Evolutionary conservation across 202 grass and related monocot species (phyloP).

Genomic region (Setaria italica): DNA sequence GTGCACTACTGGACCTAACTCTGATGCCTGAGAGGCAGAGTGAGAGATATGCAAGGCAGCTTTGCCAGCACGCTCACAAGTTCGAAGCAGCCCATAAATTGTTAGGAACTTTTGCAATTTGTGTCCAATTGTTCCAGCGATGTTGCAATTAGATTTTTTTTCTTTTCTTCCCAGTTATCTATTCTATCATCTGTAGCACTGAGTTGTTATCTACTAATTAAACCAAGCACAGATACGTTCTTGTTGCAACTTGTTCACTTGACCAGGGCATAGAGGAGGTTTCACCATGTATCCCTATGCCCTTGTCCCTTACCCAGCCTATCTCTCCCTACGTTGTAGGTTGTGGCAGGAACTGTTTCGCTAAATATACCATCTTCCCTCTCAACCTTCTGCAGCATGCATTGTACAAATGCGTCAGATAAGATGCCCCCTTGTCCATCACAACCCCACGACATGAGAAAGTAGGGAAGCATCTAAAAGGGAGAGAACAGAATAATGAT

Average conservation of each 20-base stretch:
- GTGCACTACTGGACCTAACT: background rate
- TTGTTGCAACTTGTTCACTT: background rate
- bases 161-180: background rate
- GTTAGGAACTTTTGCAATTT: background rate
- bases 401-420: no score
- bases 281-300: no score
- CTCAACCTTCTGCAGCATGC: no score
- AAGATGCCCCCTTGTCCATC: no score
- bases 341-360: no score
- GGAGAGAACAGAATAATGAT: slow-evolving; percentile 3
- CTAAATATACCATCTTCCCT: no score
- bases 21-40: background rate
- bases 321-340: no score
- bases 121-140: background rate
- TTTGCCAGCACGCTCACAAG: background rate
- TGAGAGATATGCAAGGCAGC: background rate
- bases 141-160: background rate
- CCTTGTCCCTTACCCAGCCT: no score
- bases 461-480: background rate
- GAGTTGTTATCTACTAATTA: background rate
- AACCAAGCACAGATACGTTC: background rate
- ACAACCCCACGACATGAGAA: no score
- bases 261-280: background rate
- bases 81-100: background rate
- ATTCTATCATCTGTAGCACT: background rate